Percentiles rank a stretch among this genome's conserved stretches.
These are phyloP conservation scores for Kluyveromyces dobzhanskii DNA, from an alignment of 805 yeast genomes.

Conservation along the genomic window DNA sequence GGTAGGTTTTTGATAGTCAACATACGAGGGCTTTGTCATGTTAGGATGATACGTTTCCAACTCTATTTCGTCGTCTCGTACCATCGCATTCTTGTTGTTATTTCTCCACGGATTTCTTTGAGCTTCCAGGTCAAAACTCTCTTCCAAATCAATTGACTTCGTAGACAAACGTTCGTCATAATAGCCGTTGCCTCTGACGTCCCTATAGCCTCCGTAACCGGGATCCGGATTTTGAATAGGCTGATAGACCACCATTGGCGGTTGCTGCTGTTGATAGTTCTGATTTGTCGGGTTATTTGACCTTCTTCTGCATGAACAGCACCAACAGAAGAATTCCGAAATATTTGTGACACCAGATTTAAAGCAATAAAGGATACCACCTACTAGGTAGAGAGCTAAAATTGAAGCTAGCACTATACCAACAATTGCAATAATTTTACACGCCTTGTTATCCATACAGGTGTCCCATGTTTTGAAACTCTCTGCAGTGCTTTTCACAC, in stretches of 20 bases:
- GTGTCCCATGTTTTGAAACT: conserved; percentile 64
- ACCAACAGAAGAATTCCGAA: conserved; percentile 44
- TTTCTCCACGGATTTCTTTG: conserved; percentile 13
- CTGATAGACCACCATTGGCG: conserved; percentile 25
- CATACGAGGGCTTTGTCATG: conserved; percentile 48
- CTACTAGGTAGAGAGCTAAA: conserved; percentile 46
- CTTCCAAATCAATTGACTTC: conserved; percentile 20
- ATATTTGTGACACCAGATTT: conserved; percentile 50
- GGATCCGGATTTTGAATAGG: conserved; percentile 23
- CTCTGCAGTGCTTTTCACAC: conserved; percentile 28
- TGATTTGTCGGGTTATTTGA: conserved; percentile 1
- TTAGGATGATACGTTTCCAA: conserved; percentile 61
- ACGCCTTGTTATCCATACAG: conserved; percentile 69
- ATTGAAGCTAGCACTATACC: conserved; percentile 54
- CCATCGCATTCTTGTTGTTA: conserved; percentile 7
- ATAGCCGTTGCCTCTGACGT: conserved; percentile 8
- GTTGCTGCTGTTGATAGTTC: conserved; percentile 6
- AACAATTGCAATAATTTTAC: conserved; percentile 71
- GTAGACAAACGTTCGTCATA: conserved; percentile 14
- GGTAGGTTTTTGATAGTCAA: conserved; percentile 46
- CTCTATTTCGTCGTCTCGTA: conserved; percentile 47
- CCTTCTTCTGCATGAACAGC: conserved; percentile 30
- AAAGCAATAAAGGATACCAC: conserved; percentile 46
- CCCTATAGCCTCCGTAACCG: conserved; percentile 5
- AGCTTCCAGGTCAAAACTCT: conserved; percentile 26